Evolutionary conservation across 2,329 filamentous ascomycete species (phyloP), one percentile per base, ranked within the genome.

Genomic region (Fusarium vanettenii): DNA sequence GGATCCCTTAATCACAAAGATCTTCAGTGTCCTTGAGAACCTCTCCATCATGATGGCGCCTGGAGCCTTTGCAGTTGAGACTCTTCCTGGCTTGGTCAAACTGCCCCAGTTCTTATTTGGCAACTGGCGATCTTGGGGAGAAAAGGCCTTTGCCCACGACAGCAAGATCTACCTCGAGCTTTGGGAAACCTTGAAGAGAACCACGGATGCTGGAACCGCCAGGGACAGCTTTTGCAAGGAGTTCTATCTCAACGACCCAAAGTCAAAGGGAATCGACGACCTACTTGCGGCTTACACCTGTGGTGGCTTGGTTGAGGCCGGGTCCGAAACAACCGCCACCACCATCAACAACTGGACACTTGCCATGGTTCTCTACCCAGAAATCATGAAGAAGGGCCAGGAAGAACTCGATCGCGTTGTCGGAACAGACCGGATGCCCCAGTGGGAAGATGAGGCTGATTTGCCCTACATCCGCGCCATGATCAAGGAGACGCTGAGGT

Each of bases 401-500:
- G 71, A 70, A 22, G 84, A 87, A 65, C 77, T 87, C 25, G 84
- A 86, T 63, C 55, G 74, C 0, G 80, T 86, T 1, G 69, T 87
- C 14, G 85, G 86, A 0, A 57, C 69, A 6, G 75, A 78, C 5
- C 78, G 85, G 4, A 63, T 83, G 10, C 86, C 85, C 0, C 76
- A 67, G 1, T 84, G 82, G 73, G 74, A 79, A 0, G 85, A 87
- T 61, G 81, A 82, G 39, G 60, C 74, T 3, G 73, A 81, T 5
- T 74, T 87, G 3, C 86, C 84, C 0, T 88, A 87, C 73, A 78
- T 87, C 5, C 76, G 81, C 16, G 82, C 82, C 41, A 73, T 84
- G 16, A 79, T 86, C 59, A 86, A 87, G 59, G 86, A 88, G 75
- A 79, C 80, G 0, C 74, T 85, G 25, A 79, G 86, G 6, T 87